A percentile compares a stretch with the other conserved stretches of the same genome.
Conservation (phyloP, 2,329 filamentous ascomycete species). For the Penicillium brevicompactum region DNA sequence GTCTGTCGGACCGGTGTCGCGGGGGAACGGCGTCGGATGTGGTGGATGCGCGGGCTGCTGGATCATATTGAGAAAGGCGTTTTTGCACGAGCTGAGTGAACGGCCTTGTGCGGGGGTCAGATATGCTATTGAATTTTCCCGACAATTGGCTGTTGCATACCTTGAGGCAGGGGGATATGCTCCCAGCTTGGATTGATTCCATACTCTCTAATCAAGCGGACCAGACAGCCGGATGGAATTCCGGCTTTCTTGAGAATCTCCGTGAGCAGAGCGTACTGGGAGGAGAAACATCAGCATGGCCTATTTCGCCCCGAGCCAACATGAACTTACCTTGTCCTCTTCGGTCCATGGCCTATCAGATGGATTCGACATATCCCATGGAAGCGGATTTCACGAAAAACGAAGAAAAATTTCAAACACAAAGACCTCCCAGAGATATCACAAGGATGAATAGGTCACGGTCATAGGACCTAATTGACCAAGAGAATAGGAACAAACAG, state of each 20-base stretch:
- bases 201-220: slow-evolving; percentile 42
- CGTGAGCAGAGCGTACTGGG: slow-evolving; percentile 44
- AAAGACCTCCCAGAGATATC: slow-evolving; percentile 36
- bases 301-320: background rate
- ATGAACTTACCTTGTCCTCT: slow-evolving; percentile 46
- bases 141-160: slow-evolving; percentile 28
- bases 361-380: slow-evolving; percentile 49
- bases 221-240: slow-evolving; percentile 39
- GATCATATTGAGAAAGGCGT: slow-evolving; percentile 39
- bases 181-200: slow-evolving; percentile 41
- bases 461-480: background rate
- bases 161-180: slow-evolving; percentile 47
- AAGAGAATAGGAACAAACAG: background rate
- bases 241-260: slow-evolving; percentile 45
- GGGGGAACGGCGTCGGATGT: slow-evolving; percentile 20
- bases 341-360: slow-evolving; percentile 47
- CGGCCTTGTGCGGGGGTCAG: slow-evolving; percentile 32
- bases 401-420: slow-evolving; percentile 23
- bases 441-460: background rate
- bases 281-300: slow-evolving; percentile 1
- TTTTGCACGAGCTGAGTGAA: slow-evolving; percentile 42
- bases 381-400: slow-evolving; percentile 25
- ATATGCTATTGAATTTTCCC: background rate
- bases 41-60: slow-evolving; percentile 27
- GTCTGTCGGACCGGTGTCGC: slow-evolving; percentile 8